Base-by-base conservation (phyloP, 768 basidiomycete genomes). In the Hericium rajendrae region DNA sequence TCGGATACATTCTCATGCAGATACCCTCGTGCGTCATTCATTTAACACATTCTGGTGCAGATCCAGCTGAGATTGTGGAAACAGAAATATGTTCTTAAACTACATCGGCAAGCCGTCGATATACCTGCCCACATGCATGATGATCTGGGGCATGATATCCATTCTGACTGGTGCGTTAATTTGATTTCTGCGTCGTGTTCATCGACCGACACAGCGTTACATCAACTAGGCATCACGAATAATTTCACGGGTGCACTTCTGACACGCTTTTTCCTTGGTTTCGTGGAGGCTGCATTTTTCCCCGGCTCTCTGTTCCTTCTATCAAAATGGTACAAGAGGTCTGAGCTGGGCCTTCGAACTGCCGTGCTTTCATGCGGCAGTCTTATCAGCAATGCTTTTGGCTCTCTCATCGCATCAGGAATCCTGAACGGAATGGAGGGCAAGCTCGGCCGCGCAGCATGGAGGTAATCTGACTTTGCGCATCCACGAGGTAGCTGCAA, bases 321-420 rank as follows among this genome's bases (percentile, higher is more conserved):
- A 24, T 83, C 82, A 0, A 82, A 80, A 65, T 83, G 87, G 89
- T 91, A 91, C 73, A 87, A 75, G 57, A 78, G 79, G 48, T 75
- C 73, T 37, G 89, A 91, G 65, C 73, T 91, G 41, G 88, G 85
- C 41, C 72, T 82, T 53, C 75, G 87, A 54, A 86, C 79, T 12
- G 84, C 88, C 5, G 66, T 86, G 50, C 74, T 91, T 32, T 79
- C 78, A 41, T 88, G 86, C 59, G 89, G 90, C 18, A 82, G 78
- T 63, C 73, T 91, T 28, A 82, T 91, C 54, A 83, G 82, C 55
- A 93, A 91, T 73, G 90, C 88, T 0, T 90, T 91, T 66, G 89
- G 90, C 3, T 77, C 87, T 2, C 72, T 92, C 12, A 79, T 92
- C 53, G 88, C 89, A 11, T 86, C 87, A 32, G 84, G 80, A 1